Percentiles rank a stretch among this genome's conserved stretches.
Conservation (phyloP, 192 early-diverging fungal species). For the Irineochytrium annulatum region DNA sequence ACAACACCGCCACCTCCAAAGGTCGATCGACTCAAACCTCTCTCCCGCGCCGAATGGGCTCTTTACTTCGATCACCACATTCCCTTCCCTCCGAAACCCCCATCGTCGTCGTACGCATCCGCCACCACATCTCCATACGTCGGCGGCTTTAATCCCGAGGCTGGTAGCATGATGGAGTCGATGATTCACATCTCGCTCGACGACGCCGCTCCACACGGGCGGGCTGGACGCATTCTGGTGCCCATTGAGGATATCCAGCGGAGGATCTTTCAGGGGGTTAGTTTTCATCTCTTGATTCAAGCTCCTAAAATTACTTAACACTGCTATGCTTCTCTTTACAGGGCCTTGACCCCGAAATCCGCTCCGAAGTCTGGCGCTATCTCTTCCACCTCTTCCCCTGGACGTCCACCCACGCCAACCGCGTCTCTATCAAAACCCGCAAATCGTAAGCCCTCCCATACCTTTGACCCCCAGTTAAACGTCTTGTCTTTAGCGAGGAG, state of each 20-base stretch:
- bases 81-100: not conserved
- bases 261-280: slow-evolving; percentile 40
- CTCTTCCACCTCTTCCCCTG: slow-evolving; percentile 81
- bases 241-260: slow-evolving; percentile 11
- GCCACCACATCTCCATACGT: no score
- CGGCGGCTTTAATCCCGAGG: not conserved
- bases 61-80: slow-evolving; percentile 20
- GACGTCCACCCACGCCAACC: slow-evolving; percentile 71
- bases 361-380: slow-evolving; percentile 89
- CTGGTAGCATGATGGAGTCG: not conserved
- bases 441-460: slow-evolving; percentile 31
- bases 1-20: slow-evolving; percentile 23
- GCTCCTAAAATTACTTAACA: no score
- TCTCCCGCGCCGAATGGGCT: slow-evolving; percentile 18
- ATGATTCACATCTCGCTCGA: not conserved
- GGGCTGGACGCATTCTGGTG: slow-evolving; percentile 14
- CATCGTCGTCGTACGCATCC: no score
- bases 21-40: slow-evolving; percentile 15
- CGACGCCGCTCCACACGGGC: not conserved
- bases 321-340: no score
- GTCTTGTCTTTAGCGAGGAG: slow-evolving; percentile 4
- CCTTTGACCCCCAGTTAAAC: not conserved
- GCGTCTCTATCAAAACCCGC: slow-evolving; percentile 44
- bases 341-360: slow-evolving; percentile 76
- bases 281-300: no score